Conservation (phyloP, 2,329 filamentous ascomycete genomes). For the Fusarium camptoceras region DNA sequence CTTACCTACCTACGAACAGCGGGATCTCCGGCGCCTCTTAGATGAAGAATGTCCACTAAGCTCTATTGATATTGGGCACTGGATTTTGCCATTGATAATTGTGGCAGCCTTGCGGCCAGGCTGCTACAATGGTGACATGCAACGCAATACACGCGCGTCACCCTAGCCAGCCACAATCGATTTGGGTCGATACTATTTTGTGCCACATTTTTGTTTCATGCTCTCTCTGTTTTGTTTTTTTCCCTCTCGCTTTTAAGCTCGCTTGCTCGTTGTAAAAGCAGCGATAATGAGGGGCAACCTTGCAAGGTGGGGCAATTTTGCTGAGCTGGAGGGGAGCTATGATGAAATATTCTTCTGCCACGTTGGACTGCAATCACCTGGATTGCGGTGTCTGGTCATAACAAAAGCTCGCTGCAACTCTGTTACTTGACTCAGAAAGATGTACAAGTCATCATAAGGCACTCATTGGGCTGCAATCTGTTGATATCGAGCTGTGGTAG, state of each 20-base stretch:
- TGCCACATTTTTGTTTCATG: neutral
- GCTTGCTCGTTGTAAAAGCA: constrained; percentile 58
- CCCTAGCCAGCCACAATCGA: constrained; percentile 16
- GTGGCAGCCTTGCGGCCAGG: constrained; percentile 37
- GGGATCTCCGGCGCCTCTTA: constrained; percentile 36
- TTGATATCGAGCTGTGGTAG: constrained; percentile 10
- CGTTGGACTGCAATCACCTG: constrained; percentile 30
- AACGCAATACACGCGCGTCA: constrained; percentile 38
- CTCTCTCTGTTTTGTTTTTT: constrained; percentile 1
- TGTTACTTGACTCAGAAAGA: neutral
- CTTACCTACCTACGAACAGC: constrained; percentile 24
- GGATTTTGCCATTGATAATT: constrained; percentile 13
- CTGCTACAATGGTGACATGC: constrained; percentile 32
- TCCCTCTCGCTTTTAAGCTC: constrained; percentile 28
- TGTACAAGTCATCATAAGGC: constrained; percentile 8
- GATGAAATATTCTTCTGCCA: constrained; percentile 46
- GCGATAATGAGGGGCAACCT: constrained; percentile 71
- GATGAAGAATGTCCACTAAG: constrained; percentile 38
- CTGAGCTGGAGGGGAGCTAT: constrained; percentile 45
- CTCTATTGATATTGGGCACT: constrained; percentile 29
- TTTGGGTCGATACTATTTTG: constrained; percentile 1
- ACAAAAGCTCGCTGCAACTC: neutral
- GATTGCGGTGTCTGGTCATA: constrained; percentile 12
- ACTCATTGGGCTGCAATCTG: constrained; percentile 6
- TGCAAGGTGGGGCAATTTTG: constrained; percentile 64